A percentile compares a stretch with the other conserved stretches of the same genome.
These are phyloP conservation scores for Cladosporium sp. DNA, from an alignment of 2,329 filamentous ascomycete genomes.

Conservation along the genomic window DNA sequence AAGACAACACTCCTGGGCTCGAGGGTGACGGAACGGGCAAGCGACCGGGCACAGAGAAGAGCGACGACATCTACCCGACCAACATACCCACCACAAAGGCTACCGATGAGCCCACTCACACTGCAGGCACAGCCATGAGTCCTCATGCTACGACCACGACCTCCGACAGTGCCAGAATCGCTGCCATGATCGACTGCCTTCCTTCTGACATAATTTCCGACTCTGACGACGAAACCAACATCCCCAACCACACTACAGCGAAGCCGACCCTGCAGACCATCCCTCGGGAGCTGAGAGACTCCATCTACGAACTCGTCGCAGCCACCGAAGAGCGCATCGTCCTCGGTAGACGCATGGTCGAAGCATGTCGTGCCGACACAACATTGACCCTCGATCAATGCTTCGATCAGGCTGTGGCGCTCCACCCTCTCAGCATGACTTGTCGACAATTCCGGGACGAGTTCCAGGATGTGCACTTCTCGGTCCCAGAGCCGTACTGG, in stretches of 20 bases:
- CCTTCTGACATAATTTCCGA: neutral
- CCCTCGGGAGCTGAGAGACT: neutral
- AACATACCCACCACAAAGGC: neutral
- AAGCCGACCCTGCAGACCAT: neutral
- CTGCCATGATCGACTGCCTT: no score
- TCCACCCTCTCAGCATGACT: conserved; percentile 4
- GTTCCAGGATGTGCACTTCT: neutral
- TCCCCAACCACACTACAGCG: neutral
- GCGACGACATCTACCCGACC: neutral
- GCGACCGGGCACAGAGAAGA: neutral
- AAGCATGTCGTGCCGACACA: neutral
- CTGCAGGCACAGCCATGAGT: neutral
- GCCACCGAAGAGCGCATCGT: neutral
- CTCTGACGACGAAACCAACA: neutral
- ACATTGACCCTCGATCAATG: neutral
- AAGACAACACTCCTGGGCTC: neutral
- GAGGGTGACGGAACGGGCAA: neutral
- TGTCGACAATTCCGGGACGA: neutral
- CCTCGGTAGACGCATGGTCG: neutral
- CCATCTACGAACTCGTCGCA: neutral
- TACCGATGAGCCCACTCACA: neutral
- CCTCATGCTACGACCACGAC: neutral
- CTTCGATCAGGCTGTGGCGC: neutral
- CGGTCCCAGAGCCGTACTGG: neutral
- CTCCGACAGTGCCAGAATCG: no score